Evolutionary conservation across 1,284 basidiomycete species (phyloP), one percentile per base, ranked within the genome.

Genomic region (Microbotryum silenes-acaulis): DNA sequence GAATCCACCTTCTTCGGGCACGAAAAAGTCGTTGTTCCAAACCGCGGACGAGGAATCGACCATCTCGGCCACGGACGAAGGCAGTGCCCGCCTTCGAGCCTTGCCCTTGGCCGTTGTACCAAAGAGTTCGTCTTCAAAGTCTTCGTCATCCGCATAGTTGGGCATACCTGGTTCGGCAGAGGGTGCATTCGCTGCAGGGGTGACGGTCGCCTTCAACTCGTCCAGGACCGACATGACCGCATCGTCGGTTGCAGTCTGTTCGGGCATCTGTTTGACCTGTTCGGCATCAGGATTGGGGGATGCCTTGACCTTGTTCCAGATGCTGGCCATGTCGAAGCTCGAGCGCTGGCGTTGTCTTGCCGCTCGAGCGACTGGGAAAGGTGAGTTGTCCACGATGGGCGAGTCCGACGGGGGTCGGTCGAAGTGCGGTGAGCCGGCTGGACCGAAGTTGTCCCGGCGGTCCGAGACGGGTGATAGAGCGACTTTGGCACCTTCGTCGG

Each of bases 1-100:
- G 63, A 72, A 73, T 31, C 67, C 68, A 49, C 71, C 71, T 48
- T 72, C 72, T 5, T 72, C 72, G 12, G 68, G 64, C 0, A 71
- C 67, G 47, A 70, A 61, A 9, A 74, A 46, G 52, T 70, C 68
- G 3, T 72, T 72, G 20, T 59, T 48, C 72, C 72, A 74, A 6
- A 73, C 65, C 1, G 23, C 45, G 7, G 57, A 45, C 21, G 54
- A 47, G 45, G 51, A 51, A 5, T 37, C 44, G 54, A 21, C 18
- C 21, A 25, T 18, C 21, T 59, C 37, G 37, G 37, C 37, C 37
- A 42, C 37, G 37, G 37, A 42, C 5, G 37, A 9, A 1, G 37
- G 37, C 37, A 42, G 37, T 42, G 37, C 37, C 37, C 37, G 37
- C 16, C 16, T 42, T 42, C 12, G 37, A 42, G 50, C 42, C 16